These are phyloP conservation scores for Albophoma yamanashiensis DNA, from an alignment of 2,329 filamentous ascomycete genomes.

Conservation along the genomic window DNA sequence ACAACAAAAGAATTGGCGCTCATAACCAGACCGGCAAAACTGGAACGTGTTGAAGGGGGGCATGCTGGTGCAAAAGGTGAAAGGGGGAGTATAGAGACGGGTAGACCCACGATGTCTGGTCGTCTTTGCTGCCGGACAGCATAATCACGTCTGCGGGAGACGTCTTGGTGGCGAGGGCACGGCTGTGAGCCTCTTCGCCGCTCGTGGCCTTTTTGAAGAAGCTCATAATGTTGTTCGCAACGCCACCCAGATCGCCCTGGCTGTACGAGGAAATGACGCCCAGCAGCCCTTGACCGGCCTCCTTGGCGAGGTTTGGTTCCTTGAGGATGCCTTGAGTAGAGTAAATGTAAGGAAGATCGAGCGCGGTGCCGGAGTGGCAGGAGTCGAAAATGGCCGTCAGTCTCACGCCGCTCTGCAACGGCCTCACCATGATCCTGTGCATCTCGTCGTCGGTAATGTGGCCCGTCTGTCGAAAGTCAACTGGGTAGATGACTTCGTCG, in stretches of 20 bases:
- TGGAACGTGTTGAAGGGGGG: background rate
- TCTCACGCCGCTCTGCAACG: constrained; percentile 43
- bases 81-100: constrained; percentile 13
- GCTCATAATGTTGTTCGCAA: constrained; percentile 68
- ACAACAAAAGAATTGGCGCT: background rate
- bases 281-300: constrained; percentile 54
- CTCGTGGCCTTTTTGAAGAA: constrained; percentile 83
- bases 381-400: constrained; percentile 55
- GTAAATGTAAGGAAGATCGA: constrained; percentile 59
- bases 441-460: constrained; percentile 80
- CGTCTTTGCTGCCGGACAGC: constrained; percentile 95
- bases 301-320: constrained; percentile 57
- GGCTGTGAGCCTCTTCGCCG: constrained; percentile 73
- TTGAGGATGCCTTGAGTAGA: constrained; percentile 59
- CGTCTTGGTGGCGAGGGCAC: constrained; percentile 78
- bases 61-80: background rate
- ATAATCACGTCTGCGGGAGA: constrained; percentile 93
- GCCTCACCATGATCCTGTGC: constrained; percentile 60
- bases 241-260: constrained; percentile 68
- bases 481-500: constrained; percentile 76
- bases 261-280: constrained; percentile 48
- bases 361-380: constrained; percentile 55
- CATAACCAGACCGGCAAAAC: background rate
- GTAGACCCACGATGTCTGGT: constrained; percentile 74
- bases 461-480: constrained; percentile 69